Evolutionary conservation across 2,329 filamentous ascomycete species (phyloP).

Genomic region (Aspergillus felis): DNA sequence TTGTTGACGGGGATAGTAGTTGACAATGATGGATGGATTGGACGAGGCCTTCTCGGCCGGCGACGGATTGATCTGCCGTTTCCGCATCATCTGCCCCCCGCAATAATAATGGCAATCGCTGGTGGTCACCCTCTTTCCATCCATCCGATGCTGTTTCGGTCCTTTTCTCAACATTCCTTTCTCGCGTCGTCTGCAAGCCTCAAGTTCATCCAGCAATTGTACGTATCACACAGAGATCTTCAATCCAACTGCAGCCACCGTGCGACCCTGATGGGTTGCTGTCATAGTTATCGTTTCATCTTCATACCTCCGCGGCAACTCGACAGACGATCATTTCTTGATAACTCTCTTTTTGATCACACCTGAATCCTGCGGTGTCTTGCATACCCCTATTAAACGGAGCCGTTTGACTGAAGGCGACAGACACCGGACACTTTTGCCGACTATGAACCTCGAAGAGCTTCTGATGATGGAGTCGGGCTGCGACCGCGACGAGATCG

Average conservation of each 20-base stretch:
- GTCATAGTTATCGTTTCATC: conserved; percentile 21
- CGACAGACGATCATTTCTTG: conserved; percentile 13
- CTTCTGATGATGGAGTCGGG: conserved; percentile 28
- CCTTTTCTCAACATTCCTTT: not conserved
- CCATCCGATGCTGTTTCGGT: not conserved
- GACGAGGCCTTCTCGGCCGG: not conserved
- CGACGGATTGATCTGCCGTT: conserved; percentile 11
- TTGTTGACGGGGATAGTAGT: conserved; percentile 2
- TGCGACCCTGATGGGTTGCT: conserved; percentile 20
- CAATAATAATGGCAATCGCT: not conserved
- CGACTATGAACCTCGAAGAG: conserved; percentile 30
- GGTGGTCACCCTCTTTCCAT: not conserved
- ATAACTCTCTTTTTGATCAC: conserved; percentile 4
- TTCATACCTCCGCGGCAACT: conserved; percentile 12
- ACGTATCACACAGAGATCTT: conserved; percentile 2
- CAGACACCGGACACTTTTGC: not conserved
- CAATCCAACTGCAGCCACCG: conserved; percentile 9
- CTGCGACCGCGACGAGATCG: conserved; percentile 26
- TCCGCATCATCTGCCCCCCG: conserved; percentile 7
- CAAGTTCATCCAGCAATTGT: not conserved
- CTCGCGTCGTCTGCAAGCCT: not conserved
- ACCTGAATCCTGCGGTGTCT: not conserved
- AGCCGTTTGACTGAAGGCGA: not conserved
- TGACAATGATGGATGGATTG: conserved; percentile 1
- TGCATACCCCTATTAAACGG: conserved; percentile 2